These are phyloP conservation scores for Carex scoparia DNA, from an alignment of 176 grass and related monocot species.

Conservation along the genomic window DNA sequence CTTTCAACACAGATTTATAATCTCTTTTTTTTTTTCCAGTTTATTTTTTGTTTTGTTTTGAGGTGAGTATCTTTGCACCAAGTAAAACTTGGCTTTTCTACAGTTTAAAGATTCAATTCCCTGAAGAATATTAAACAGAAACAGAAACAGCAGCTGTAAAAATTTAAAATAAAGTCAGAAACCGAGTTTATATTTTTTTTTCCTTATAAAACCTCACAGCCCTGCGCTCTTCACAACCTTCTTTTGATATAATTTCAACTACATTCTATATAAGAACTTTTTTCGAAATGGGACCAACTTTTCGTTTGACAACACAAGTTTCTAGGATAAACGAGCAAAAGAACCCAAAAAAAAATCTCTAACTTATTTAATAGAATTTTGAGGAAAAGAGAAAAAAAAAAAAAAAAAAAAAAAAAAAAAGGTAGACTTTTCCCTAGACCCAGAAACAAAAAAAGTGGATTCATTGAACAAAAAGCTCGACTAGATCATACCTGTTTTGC, in stretches of 20 bases:
- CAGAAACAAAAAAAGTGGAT: background rate
- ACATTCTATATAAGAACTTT: too few relatives aligned
- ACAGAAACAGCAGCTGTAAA: background rate
- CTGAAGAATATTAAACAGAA: background rate
- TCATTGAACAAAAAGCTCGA: too few relatives aligned
- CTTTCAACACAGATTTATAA: background rate
- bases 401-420: background rate
- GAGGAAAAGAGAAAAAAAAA: background rate
- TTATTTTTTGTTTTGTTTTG: background rate
- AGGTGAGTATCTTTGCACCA: background rate
- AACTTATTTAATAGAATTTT: too few relatives aligned
- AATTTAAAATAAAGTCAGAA: background rate
- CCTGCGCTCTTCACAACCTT: background rate
- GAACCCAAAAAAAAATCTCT: background rate
- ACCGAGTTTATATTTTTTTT: background rate
- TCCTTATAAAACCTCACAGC: background rate
- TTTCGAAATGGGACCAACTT: background rate
- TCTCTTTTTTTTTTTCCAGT: background rate
- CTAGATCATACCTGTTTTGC: constrained; percentile 41
- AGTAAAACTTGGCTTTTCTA: background rate
- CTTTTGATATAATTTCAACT: background rate
- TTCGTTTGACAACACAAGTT: background rate
- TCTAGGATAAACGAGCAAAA: background rate
- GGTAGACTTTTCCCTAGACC: background rate
- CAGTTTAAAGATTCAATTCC: background rate